Evolutionary conservation across 805 yeast genomes (phyloP), one percentile per base, ranked within the genome.

Genomic region (Komagataella populi): DNA sequence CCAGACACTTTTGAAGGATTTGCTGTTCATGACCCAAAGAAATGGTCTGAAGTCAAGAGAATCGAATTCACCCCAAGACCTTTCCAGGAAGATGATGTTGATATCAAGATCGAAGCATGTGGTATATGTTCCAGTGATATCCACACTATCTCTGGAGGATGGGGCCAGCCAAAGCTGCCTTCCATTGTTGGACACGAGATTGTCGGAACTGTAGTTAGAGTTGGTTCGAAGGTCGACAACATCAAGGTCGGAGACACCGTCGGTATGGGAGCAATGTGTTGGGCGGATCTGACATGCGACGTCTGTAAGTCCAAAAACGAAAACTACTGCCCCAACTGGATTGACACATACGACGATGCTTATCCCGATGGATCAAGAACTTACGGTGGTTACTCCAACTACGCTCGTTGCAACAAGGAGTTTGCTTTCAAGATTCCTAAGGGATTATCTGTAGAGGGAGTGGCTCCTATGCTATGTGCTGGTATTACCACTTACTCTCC

Each of bases 401-500:
- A 79, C 63, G 72, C 81, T 47, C 74, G 87, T 56, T 78, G 80
- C 49, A 75, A 80, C 63, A 84, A 82, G 63, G 71, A 73, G 53
- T 80, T 80, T 63, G 83, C 74, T 3, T 73, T 84, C 68, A 78
- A 78, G 49, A 75, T 84, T 53, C 89, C 91, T 47, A 76, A 76
- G 12, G 64, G 57, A 12, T 58, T 81, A 47, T 70, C 74, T 44
- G 69, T 78, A 47, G 77, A 71, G 43, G 67, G 70, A 30, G 87
- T 79, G 24, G 89, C 88, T 3, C 89, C 90, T 50, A 68, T 84
- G 66, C 67, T 83, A 69, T 84, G 91, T 70, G 91, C 87, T 51
- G 91, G 91, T 51, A 68, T 82, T 61, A 84, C 91, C 8, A 81
- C 79, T 12, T 84, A 69, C 68, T 76, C 86, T 6, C 90, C 91